A percentile compares a stretch with the other conserved stretches of the same genome.
Evolutionary conservation across 768 basidiomycete species (phyloP).

Genomic region (Leccinum arenicola): DNA sequence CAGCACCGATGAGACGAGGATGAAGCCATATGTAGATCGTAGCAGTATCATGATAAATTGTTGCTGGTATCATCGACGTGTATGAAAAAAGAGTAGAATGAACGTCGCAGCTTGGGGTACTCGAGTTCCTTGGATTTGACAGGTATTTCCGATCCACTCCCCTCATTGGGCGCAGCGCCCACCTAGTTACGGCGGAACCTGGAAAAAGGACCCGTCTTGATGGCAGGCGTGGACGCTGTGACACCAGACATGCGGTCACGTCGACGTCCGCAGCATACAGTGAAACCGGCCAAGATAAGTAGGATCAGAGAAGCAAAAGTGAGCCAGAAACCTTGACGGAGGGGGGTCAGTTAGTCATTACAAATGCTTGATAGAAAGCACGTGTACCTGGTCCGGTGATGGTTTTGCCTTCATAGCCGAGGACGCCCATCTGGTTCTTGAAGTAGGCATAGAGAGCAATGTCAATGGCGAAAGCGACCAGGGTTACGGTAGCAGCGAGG

Average conservation of each 20-base stretch:
- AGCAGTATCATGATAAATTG: slow-evolving; percentile 12
- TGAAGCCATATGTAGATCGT: slow-evolving; percentile 1
- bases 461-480: slow-evolving; percentile 76
- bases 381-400: slow-evolving; percentile 61
- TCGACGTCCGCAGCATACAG: slow-evolving; percentile 68
- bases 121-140: not conserved
- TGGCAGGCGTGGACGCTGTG: slow-evolving; percentile 15
- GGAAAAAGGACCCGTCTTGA: slow-evolving; percentile 31
- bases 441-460: slow-evolving; percentile 67
- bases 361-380: not conserved
- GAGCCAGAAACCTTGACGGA: slow-evolving; percentile 68
- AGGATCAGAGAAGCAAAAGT: slow-evolving; percentile 67
- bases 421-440: slow-evolving; percentile 53
- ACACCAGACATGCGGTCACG: slow-evolving; percentile 49
- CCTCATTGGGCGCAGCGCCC: not conserved
- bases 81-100: slow-evolving; percentile 1
- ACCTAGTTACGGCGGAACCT: slow-evolving; percentile 38
- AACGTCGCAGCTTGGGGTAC: not conserved
- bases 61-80: not conserved
- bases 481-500: slow-evolving; percentile 63
- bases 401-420: slow-evolving; percentile 44
- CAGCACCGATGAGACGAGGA: not conserved
- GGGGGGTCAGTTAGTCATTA: not conserved
- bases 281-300: slow-evolving; percentile 60
- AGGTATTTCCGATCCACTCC: not conserved